These are phyloP conservation scores for Hypoxylon sp. DNA, from an alignment of 2,329 filamentous ascomycete species.

Conservation along the genomic window DNA sequence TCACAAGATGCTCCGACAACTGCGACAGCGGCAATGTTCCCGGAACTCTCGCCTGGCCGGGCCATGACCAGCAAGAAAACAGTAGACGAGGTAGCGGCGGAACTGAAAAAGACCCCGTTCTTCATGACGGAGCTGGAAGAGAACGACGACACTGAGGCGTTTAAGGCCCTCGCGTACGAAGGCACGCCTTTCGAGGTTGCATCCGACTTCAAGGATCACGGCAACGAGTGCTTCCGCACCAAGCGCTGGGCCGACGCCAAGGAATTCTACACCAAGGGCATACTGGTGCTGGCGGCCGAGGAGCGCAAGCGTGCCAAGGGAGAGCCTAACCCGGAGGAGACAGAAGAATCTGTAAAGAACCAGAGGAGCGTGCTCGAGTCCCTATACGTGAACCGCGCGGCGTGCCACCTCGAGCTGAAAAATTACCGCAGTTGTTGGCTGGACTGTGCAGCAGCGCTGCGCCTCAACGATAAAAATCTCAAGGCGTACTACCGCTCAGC, in stretches of 20 bases:
- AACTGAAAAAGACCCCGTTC: slow-evolving; percentile 77
- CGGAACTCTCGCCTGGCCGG: slow-evolving; percentile 64
- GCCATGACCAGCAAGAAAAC: slow-evolving; percentile 62
- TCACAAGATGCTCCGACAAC: slow-evolving; percentile 34
- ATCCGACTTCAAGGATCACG: slow-evolving; percentile 88
- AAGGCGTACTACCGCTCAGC: slow-evolving; percentile 94
- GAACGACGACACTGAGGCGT: slow-evolving; percentile 86
- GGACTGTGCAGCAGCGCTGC: slow-evolving; percentile 85
- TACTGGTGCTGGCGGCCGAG: slow-evolving; percentile 78
- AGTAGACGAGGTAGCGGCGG: slow-evolving; percentile 69
- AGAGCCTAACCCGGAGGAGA: slow-evolving; percentile 37
- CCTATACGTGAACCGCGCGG: slow-evolving; percentile 87
- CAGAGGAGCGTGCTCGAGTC: slow-evolving; percentile 79
- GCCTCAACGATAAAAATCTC: slow-evolving; percentile 83
- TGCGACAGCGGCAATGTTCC: slow-evolving; percentile 49
- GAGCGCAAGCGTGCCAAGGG: slow-evolving; percentile 68
- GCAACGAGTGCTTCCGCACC: slow-evolving; percentile 87
- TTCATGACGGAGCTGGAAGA: slow-evolving; percentile 97
- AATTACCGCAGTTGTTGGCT: slow-evolving; percentile 91
- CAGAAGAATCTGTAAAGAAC: slow-evolving; percentile 65
- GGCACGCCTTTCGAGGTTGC: slow-evolving; percentile 89
- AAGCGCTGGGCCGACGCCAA: slow-evolving; percentile 85
- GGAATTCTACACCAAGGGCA: slow-evolving; percentile 92
- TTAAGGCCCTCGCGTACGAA: slow-evolving; percentile 93
- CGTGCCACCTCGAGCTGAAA: slow-evolving; percentile 88